These are phyloP conservation scores for Lactifluus hygrophoroides DNA, from an alignment of 768 basidiomycete genomes.

Conservation along the genomic window DNA sequence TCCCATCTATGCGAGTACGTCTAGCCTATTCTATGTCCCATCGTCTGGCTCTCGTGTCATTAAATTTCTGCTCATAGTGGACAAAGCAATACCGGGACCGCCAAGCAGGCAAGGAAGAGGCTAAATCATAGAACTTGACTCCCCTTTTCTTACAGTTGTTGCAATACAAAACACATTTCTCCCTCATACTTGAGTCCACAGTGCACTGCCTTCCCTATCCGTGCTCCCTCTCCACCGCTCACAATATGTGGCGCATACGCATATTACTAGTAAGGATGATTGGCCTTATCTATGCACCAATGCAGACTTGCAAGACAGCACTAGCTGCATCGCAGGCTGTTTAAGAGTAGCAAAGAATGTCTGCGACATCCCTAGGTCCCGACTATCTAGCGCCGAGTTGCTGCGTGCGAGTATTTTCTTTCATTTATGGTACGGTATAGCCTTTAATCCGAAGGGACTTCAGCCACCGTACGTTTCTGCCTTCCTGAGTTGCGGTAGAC, in stretches of 20 bases:
- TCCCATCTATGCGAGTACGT: slow-evolving; percentile 21
- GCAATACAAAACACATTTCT: not conserved
- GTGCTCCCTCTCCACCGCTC: not conserved
- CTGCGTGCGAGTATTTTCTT: not conserved
- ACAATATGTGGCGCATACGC: not conserved
- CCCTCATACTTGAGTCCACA: not conserved
- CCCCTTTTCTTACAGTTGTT: not conserved
- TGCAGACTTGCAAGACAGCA: too few species aligned
- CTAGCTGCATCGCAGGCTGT: too few species aligned
- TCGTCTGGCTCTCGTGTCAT: not conserved
- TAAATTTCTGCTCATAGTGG: slow-evolving; percentile 10
- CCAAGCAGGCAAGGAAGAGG: slow-evolving; percentile 7
- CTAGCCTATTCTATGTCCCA: not conserved
- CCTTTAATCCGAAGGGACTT: not conserved
- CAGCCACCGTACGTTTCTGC: not conserved
- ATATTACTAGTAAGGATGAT: too few species aligned
- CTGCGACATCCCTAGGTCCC: not conserved
- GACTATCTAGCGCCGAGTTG: not conserved
- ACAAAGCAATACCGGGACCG: slow-evolving; percentile 16
- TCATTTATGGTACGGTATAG: not conserved
- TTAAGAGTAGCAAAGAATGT: not conserved
- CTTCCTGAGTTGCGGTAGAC: not conserved
- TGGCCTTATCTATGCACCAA: too few species aligned
- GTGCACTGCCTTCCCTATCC: not conserved
- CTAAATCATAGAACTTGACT: slow-evolving; percentile 10